phyloP scores from a whole-genome alignment of 106 monocot species.

The Phalaenopsis equestris region DNA sequence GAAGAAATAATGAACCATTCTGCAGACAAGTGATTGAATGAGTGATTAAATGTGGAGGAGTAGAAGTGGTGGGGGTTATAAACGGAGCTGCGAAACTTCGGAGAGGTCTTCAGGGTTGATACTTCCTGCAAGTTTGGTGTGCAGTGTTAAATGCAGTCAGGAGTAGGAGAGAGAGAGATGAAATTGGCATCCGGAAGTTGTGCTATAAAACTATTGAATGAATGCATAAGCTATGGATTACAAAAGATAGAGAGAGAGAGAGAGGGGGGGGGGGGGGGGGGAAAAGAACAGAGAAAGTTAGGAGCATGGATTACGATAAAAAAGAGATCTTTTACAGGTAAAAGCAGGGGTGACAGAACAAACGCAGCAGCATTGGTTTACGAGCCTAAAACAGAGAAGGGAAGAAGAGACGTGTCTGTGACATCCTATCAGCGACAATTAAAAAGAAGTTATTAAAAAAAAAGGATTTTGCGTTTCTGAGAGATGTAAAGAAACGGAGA shows the following conservation, averaged over 20 bases:
- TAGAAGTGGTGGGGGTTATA: not conserved
- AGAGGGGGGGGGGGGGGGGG: not conserved
- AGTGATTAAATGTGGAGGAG: not conserved
- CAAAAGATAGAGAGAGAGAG: not conserved
- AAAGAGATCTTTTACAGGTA: not conserved
- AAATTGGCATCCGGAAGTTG: not conserved
- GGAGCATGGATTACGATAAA: constrained; percentile 5
- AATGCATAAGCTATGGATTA: not conserved
- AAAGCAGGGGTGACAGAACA: not conserved
- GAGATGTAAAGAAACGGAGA: not conserved
- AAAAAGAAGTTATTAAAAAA: not conserved
- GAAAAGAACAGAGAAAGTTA: not conserved
- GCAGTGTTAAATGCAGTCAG: constrained; percentile 3
- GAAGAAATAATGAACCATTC: constrained; percentile 11
- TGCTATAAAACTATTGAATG: not conserved
- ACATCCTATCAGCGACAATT: constrained; percentile 2
- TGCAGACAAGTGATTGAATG: constrained; percentile 1
- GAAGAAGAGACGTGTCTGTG: not conserved
- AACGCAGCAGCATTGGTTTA: not conserved
- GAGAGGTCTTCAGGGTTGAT: not conserved
- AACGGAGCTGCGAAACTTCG: not conserved
- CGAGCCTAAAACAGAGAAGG: not conserved
- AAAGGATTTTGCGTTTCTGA: not conserved
- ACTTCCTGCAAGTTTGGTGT: not conserved
- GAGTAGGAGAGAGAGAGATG: not conserved